phyloP scores from a whole-genome alignment of 2,329 filamentous ascomycete species.

The Pezicula radicicola region DNA sequence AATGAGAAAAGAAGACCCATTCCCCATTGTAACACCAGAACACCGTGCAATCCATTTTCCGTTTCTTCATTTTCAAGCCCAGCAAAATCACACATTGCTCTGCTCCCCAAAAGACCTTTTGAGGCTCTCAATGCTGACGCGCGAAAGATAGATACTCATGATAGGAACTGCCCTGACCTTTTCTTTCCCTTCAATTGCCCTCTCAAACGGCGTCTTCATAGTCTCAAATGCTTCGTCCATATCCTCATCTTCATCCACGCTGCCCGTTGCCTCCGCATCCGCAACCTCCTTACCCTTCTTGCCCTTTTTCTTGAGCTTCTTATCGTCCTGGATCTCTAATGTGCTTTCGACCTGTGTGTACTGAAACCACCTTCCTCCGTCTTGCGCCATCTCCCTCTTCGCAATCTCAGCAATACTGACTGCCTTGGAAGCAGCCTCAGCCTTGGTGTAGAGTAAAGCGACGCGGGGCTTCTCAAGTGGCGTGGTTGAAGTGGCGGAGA shows the following conservation, averaged over 20 bases:
- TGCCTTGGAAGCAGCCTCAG: conserved; percentile 53
- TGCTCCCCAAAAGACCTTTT: conserved; percentile 34
- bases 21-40: neutral
- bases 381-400: conserved; percentile 51
- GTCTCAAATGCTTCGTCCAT: conserved; percentile 49
- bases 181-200: conserved; percentile 45
- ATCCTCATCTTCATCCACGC: conserved; percentile 12
- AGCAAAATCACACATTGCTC: conserved; percentile 6
- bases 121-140: conserved; percentile 51
- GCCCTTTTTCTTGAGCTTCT: neutral
- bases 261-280: conserved; percentile 34
- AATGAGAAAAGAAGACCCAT: too few species aligned
- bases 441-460: conserved; percentile 35
- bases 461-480: conserved; percentile 31
- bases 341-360: conserved; percentile 29
- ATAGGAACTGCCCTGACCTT: conserved; percentile 46
- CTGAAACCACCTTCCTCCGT: conserved; percentile 38
- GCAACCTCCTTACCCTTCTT: conserved; percentile 34
- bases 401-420: conserved; percentile 66
- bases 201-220: conserved; percentile 54
- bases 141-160: conserved; percentile 59
- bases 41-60: too few species aligned
- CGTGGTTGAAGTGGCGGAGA: conserved; percentile 18
- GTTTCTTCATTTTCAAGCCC: too few species aligned
- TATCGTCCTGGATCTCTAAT: conserved; percentile 10